These are phyloP conservation scores for Hyphodiscus hymeniophilus DNA, from an alignment of 495 filamentous ascomycete genomes.

Conservation along the genomic window DNA sequence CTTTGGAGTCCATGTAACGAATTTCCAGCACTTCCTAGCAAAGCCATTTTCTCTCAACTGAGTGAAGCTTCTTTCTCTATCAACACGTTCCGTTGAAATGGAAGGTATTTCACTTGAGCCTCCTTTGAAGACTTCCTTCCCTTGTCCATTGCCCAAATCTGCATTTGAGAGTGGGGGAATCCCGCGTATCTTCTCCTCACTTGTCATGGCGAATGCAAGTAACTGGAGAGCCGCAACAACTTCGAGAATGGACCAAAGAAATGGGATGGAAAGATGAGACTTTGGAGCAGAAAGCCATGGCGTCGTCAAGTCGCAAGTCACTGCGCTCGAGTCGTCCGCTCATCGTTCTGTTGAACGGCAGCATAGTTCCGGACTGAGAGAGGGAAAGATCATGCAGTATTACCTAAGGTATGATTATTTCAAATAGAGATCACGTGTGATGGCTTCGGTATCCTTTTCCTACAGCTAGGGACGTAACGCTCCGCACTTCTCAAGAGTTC, in stretches of 20 bases:
- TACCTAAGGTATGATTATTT: no score
- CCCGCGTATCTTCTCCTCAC: not conserved
- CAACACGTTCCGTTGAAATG: conserved; percentile 5
- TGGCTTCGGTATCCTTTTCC: no score
- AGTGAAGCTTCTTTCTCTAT: conserved; percentile 5
- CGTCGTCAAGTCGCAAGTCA: not conserved
- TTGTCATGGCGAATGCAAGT: not conserved
- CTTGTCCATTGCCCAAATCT: not conserved
- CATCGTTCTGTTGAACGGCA: no score
- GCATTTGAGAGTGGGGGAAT: not conserved
- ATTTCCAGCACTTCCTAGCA: conserved; percentile 15
- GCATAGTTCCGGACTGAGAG: no score
- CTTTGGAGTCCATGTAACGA: conserved; percentile 45
- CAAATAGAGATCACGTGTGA: no score
- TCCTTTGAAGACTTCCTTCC: not conserved
- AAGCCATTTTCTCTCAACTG: conserved; percentile 9
- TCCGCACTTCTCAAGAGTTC: no score
- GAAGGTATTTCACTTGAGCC: conserved; percentile 4
- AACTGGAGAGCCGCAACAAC: not conserved
- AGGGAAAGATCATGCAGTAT: no score
- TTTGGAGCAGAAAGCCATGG: not conserved
- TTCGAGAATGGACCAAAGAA: not conserved
- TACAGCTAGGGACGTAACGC: no score
- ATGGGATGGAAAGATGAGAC: not conserved
- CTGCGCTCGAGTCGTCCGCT: no score